phyloP scores from a whole-genome alignment of 805 yeast species.

The Cyberlindnera veronae region DNA sequence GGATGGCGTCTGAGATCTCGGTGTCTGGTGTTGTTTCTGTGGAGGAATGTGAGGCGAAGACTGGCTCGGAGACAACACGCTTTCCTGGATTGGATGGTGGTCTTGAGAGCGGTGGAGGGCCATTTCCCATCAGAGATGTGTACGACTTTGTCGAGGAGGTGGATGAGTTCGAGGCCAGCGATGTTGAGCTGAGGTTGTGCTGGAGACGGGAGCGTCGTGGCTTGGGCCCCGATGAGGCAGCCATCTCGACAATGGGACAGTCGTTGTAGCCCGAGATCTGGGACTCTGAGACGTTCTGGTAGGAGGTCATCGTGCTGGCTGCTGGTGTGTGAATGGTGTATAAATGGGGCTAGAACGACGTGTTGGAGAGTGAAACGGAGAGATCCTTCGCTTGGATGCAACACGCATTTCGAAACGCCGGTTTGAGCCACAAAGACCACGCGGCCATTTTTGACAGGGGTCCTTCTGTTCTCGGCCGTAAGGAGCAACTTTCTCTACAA shows the following conservation, averaged over 20 bases:
- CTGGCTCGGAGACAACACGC: no score
- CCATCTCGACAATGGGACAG: conserved; percentile 32
- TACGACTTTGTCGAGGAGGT: background rate
- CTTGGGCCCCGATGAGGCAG: conserved; percentile 6
- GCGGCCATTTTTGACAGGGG: no score
- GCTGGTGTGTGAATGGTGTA: no score
- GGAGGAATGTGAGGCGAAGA: background rate
- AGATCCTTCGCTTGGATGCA: no score
- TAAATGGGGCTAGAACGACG: no score
- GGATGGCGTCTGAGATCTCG: conserved; percentile 14
- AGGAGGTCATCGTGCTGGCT: conserved; percentile 21
- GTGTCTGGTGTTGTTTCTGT: background rate
- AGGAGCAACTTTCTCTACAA: no score
- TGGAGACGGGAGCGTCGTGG: conserved; percentile 8
- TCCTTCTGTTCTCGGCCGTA: no score
- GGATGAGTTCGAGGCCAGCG: background rate
- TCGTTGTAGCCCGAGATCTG: conserved; percentile 43
- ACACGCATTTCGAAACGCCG: no score
- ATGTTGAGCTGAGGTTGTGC: conserved; percentile 6
- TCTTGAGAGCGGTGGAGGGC: conserved; percentile 4
- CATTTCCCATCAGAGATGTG: conserved; percentile 2
- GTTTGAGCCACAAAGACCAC: no score
- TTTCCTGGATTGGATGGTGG: conserved; percentile 8
- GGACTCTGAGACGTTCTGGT: conserved; percentile 39
- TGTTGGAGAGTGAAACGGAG: no score